Base-by-base conservation (phyloP, 2,329 filamentous ascomycete species). In the Trichoderma sp. region DNA sequence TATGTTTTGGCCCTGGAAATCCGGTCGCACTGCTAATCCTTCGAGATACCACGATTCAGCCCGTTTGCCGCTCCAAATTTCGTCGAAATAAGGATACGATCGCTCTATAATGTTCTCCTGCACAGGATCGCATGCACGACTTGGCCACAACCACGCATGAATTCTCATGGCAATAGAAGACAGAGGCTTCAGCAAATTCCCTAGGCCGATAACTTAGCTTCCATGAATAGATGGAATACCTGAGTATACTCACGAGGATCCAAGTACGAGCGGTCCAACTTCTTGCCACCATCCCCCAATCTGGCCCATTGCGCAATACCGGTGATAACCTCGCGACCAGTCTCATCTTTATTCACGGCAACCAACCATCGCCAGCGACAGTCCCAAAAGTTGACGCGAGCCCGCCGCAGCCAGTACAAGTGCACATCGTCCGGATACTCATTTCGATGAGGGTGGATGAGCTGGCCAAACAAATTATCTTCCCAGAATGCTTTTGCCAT, bases 401-500 rank as follows among this genome's bases (percentile, higher is more conserved):
- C 62, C 17, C 62, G 39, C 39, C 62, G n/a, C 28, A 65, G 43
- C 62, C 62, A 65, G 7, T 65, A 65, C 36, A 65, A 34, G 12
- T 50, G 34, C 12, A 65, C 39, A 30, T 65, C 62, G 2, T 65
- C 28, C 3, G 62, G 62, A 34, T 34, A 65, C 12, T 65, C 4
- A 3, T 65, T 53, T 4, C 62, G 62, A 20, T 65, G 28, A 6
- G 62, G 62, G 28, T 65, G 62, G n/a, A 65, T 65, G n/a, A 65
- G 28, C 15, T 65, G 39, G 9, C 62, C 62, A 6, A 65, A 65
- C 17, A 65, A 32, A 4, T 65, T 65, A 36, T 65, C 62, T 6
- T 65, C 62, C 62, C 62, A 65, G 12, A 65, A 65, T 15, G 62
- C 62, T 23, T 50, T 28, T 32, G 62, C 62, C 62, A 65, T 50